Conservation (phyloP, 805 yeast genomes). For the Wickerhamia fluorescens region DNA sequence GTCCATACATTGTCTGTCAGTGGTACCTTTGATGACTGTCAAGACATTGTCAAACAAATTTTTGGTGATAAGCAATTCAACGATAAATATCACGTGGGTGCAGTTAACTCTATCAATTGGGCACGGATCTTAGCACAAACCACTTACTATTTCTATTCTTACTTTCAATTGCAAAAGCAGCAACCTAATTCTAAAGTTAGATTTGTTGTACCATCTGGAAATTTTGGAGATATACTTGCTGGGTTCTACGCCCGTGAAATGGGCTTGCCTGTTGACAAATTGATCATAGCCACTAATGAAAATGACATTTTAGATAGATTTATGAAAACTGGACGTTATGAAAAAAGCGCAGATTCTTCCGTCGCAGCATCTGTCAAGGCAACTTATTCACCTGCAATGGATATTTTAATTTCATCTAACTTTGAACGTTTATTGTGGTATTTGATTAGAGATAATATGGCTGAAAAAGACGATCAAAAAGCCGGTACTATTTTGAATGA, state of each 20-base stretch:
- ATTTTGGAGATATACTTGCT: conserved; percentile 96
- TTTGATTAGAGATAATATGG: conserved; percentile 66
- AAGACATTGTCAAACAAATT: conserved; percentile 87
- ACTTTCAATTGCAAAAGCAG: conserved; percentile 57
- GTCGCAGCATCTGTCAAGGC: conserved; percentile 52
- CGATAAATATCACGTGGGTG: conserved; percentile 87
- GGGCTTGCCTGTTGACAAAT: conserved; percentile 87
- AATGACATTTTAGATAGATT: conserved; percentile 94
- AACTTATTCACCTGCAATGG: conserved; percentile 98
- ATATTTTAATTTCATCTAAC: conserved; percentile 88
- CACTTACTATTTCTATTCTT: conserved; percentile 91
- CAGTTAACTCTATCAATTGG: conserved; percentile 98
- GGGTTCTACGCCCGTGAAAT: conserved; percentile 91
- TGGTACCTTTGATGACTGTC: conserved; percentile 98
- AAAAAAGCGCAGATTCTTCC: conserved; percentile 50
- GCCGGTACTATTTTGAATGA: conserved; percentile 67
- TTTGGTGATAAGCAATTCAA: conserved; percentile 89
- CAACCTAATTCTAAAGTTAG: conserved; percentile 44
- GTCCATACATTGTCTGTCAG: conserved; percentile 93
- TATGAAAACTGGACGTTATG: conserved; percentile 78
- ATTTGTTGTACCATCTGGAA: conserved; percentile 95
- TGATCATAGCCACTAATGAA: conserved; percentile 92
- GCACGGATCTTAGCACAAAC: conserved; percentile 97
- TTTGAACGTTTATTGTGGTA: conserved; percentile 97
- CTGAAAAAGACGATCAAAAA: conserved; percentile 42